Percentiles rank a stretch among this genome's conserved stretches.
Conservation (phyloP, 1,284 basidiomycete species). For the Chalciporus piperatoides region DNA sequence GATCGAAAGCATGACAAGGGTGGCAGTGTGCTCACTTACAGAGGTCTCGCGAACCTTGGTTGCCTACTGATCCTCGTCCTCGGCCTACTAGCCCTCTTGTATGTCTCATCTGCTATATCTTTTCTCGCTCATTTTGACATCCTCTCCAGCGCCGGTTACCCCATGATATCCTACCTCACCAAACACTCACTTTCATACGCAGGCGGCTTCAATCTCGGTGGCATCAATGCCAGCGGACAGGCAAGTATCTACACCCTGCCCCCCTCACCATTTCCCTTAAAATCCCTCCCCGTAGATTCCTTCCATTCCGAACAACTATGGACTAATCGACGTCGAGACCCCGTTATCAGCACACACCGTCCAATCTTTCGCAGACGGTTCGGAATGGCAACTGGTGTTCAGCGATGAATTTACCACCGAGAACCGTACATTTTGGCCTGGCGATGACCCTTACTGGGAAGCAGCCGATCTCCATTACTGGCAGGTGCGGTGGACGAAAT, state of each 20-base stretch:
- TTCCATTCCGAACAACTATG: conserved; percentile 45
- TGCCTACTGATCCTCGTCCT: conserved; percentile 64
- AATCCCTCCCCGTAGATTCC: conserved; percentile 23
- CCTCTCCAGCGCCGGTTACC: conserved; percentile 68
- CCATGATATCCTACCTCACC: conserved; percentile 70
- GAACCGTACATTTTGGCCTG: conserved; percentile 75
- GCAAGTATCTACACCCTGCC: conserved; percentile 31
- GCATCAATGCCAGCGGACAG: conserved; percentile 79
- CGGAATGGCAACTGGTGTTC: conserved; percentile 68
- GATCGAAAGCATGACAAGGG: conserved; percentile 60
- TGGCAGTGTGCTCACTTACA: conserved; percentile 63
- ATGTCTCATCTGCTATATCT: conserved; percentile 26
- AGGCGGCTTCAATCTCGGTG: conserved; percentile 77
- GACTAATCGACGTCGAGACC: conserved; percentile 60
- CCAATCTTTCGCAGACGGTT: conserved; percentile 43
- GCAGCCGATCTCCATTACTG: conserved; percentile 42
- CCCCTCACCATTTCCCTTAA: not conserved
- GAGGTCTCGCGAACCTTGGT: conserved; percentile 75
- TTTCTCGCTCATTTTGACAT: conserved; percentile 2
- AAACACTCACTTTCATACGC: conserved; percentile 43
- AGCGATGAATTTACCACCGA: conserved; percentile 88
- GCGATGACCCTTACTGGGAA: conserved; percentile 65
- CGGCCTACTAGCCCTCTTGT: conserved; percentile 73
- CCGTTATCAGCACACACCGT: conserved; percentile 44
- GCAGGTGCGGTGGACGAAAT: conserved; percentile 24